Conservation (phyloP, 805 yeast genomes). For the Brettanomyces bruxellensis region DNA sequence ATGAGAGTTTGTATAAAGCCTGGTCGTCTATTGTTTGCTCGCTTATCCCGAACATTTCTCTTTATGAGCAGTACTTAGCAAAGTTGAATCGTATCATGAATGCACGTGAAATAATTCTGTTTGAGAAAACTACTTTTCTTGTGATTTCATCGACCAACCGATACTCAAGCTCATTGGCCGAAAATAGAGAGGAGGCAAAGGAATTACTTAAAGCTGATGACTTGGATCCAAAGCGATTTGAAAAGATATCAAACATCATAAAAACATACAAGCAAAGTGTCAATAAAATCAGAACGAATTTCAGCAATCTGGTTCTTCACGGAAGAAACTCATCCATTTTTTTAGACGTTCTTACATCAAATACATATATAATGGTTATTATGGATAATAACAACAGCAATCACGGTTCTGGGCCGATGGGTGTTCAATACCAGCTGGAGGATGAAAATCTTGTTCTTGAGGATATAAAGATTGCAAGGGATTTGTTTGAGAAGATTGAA, state of each 20-base stretch:
- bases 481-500: conserved; percentile 24
- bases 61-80: conserved; percentile 66
- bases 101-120: conserved; percentile 84
- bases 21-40: conserved; percentile 97
- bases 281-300: conserved; percentile 76
- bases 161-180: conserved; percentile 4
- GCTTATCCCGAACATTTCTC: conserved; percentile 81
- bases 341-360: conserved; percentile 26
- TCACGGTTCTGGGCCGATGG: conserved; percentile 5
- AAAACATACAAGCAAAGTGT: conserved; percentile 92
- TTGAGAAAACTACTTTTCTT: conserved; percentile 88
- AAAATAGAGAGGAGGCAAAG: conserved; percentile 6
- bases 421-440: conserved; percentile 15
- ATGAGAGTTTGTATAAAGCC: conserved; percentile 89
- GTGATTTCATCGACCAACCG: conserved; percentile 56
- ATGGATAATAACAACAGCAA: conserved; percentile 18
- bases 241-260: conserved; percentile 86
- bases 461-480: conserved; percentile 27
- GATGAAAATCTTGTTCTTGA: conserved; percentile 26
- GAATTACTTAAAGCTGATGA: conserved; percentile 4
- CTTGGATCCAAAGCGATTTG: conserved; percentile 88
- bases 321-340: conserved; percentile 33
- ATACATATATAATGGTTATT: conserved; percentile 30
- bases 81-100: conserved; percentile 65
- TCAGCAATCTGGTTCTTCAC: conserved; percentile 64